Base-by-base conservation (phyloP, 2,329 filamentous ascomycete species). In the Verticillium tricorpus region DNA sequence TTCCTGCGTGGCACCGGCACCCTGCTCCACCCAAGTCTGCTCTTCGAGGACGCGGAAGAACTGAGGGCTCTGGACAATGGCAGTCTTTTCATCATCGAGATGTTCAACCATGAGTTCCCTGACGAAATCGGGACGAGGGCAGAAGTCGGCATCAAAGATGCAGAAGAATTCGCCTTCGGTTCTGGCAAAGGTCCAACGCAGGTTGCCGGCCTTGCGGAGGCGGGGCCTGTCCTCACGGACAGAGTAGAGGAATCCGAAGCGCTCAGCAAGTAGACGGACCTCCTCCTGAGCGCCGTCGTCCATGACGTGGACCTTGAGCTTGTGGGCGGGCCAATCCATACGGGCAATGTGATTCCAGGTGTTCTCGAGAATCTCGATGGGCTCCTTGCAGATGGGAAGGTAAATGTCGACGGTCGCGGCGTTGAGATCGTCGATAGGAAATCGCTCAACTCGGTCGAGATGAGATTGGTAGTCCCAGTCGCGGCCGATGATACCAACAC, bases 21-120 rank as follows among this genome's bases (percentile, higher is more conserved):
- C 76, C 67, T 78, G 76, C 68, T 78, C 76, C 5, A 78, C 75
- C 76, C 76, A 78, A 0, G 76, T 77, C 66, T 78, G 76, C 17
- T 76, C 72, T 8, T 69, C 67, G 0, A 69, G 70, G 19, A 75
- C 72, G 35, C 76, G 70, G 65, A 78, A 78, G 67, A 74, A 78
- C 64, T 78, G 76, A 3, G 76, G 76, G 35, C 71, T 76, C 66
- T 78, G 76, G 25, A 78, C 69, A 40, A 78, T 76, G 19, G 76
- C 75, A 12, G 71, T 74, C 63, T 74, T 72, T 12, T 69, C 67
- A 58, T 78, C 74, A 8, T 70, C 74, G 58, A 77, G 65, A 61
- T 77, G 74, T 62, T 77, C 72, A 0, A 76, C 75, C 1, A 78
- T 70, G 28, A 77, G 64, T 61, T 78, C 76, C 31, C 67, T 64